Percentiles rank a stretch among this genome's conserved stretches.
Conservation (phyloP, 2,329 filamentous ascomycete genomes). For the Colletotrichum aenigma region DNA sequence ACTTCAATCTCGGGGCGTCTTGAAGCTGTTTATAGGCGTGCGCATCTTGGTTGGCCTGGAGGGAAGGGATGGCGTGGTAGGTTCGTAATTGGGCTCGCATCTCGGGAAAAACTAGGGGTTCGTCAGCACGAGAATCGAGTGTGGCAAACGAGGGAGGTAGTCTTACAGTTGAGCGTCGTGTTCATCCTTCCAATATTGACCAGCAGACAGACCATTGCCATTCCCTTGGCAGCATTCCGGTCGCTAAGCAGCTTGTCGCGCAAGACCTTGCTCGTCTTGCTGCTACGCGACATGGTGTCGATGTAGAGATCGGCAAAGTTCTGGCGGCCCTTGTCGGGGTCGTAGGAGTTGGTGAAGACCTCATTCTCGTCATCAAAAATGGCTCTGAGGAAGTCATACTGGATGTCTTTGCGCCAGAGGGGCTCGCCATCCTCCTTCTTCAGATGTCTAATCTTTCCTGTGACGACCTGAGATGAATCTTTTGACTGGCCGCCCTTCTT, state of each 20-base stretch:
- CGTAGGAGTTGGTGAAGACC: conserved; percentile 93
- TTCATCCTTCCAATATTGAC: conserved; percentile 99
- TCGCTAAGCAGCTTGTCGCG: conserved; percentile 96
- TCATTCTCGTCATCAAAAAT: conserved; percentile 76
- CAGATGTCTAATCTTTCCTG: conserved; percentile 79
- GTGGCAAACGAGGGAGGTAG: conserved; percentile 6
- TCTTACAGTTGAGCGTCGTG: conserved; percentile 92
- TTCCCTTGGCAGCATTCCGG: conserved; percentile 89
- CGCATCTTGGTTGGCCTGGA: conserved; percentile 93
- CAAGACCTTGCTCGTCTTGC: conserved; percentile 98
- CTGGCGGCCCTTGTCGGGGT: conserved; percentile 62
- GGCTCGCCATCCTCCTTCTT: conserved; percentile 91
- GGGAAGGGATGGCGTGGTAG: conserved; percentile 95
- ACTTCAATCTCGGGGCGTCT: conserved; percentile 94
- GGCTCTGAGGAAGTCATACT: conserved; percentile 82
- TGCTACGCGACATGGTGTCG: conserved; percentile 97
- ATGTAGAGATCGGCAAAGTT: conserved; percentile 97
- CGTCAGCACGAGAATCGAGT: neutral
- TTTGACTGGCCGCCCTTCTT: conserved; percentile 39
- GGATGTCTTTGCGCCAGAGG: conserved; percentile 85
- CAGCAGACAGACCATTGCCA: conserved; percentile 98
- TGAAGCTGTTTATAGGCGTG: conserved; percentile 98
- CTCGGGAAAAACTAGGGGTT: conserved; percentile 84
- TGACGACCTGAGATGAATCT: conserved; percentile 40
- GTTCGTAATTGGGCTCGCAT: conserved; percentile 98